Evolutionary conservation across 2,329 filamentous ascomycete genomes (phyloP), one percentile per base, ranked within the genome.

Genomic region (Ophiostoma sp.): DNA sequence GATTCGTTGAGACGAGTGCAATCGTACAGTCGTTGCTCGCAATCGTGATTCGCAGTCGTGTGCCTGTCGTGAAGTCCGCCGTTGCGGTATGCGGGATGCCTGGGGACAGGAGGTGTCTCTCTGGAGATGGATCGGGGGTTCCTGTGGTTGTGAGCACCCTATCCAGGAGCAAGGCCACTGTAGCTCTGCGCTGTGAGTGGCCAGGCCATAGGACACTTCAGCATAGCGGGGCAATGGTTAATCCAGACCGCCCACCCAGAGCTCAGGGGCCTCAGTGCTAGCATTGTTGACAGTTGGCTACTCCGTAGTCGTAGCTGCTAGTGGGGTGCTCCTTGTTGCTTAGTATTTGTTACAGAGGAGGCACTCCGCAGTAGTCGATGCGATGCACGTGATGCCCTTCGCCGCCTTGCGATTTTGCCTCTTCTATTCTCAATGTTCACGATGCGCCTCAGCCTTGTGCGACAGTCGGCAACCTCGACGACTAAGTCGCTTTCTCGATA

Each of bases 221-320:
- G 63, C 42, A 64, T 47, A 38, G 71, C 70, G 70, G 71, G 71
- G 71, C 68, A 70, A 70, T 63, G 68, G 68, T 71, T 72, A 68
- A 69, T 72, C 71, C 71, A 71, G 69, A 66, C 71, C 67, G 68
- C 68, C 68, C 65, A 14, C 41, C 40, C 41, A 40, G 47, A 65
- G 68, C 65, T 67, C 65, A 69, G 68, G 68, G 65, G 68, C 38
- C 60, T 63, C 14, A 18, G 36, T 55, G 42, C 16, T 41, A 63
- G 62, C 38, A 62, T 42, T 63, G 63, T 64, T 64, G 63, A 64
- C 63, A 64, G 63, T 64, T 64, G 63, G 63, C 62, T 64, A 55
- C 27, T 27, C 27, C 27, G 52, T 66, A 63, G 47, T 64, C 1
- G 27, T 44, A 40, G 63, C 47, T 64, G 44, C 52, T 27, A 45